These are phyloP conservation scores for Xylaria palmicola DNA, from an alignment of 495 filamentous ascomycete species.

Conservation along the genomic window DNA sequence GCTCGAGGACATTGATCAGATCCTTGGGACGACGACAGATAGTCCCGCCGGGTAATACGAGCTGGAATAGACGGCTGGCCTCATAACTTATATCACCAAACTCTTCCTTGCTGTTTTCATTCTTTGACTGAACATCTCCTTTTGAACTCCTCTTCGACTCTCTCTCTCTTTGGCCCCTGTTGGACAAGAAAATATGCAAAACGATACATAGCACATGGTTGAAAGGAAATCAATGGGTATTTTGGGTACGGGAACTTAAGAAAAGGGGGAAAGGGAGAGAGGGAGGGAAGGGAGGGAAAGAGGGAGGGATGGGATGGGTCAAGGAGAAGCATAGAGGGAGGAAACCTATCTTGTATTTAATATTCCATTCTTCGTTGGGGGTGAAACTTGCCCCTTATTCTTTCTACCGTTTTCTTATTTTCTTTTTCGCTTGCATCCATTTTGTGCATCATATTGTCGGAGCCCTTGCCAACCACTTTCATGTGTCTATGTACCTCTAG, in stretches of 20 bases:
- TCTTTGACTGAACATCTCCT: too few relatives aligned
- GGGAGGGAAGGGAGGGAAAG: not conserved
- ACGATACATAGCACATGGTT: not conserved
- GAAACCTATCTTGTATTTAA: constrained; percentile 26
- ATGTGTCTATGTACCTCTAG: not conserved
- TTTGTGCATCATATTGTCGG: constrained; percentile 6
- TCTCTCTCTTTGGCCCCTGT: not conserved
- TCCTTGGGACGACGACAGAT: constrained; percentile 25
- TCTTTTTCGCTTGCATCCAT: constrained; percentile 13
- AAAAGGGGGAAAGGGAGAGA: not conserved
- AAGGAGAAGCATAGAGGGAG: not conserved
- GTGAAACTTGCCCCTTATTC: constrained; percentile 7
- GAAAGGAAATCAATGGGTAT: not conserved
- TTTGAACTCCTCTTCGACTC: not conserved
- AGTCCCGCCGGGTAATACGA: constrained; percentile 18
- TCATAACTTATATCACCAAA: too few relatives aligned
- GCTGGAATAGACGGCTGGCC: too few relatives aligned
- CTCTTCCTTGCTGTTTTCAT: too few relatives aligned
- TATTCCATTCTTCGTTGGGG: constrained; percentile 14
- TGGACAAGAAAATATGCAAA: not conserved
- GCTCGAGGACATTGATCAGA: constrained; percentile 30
- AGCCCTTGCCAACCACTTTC: not conserved
- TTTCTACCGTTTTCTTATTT: constrained; percentile 19
- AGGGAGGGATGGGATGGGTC: not conserved
- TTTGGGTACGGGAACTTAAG: not conserved